Percentiles rank a stretch among this genome's conserved stretches.
Conservation (phyloP, 1,284 basidiomycete genomes). For the Fomitiporia mediterranea region DNA sequence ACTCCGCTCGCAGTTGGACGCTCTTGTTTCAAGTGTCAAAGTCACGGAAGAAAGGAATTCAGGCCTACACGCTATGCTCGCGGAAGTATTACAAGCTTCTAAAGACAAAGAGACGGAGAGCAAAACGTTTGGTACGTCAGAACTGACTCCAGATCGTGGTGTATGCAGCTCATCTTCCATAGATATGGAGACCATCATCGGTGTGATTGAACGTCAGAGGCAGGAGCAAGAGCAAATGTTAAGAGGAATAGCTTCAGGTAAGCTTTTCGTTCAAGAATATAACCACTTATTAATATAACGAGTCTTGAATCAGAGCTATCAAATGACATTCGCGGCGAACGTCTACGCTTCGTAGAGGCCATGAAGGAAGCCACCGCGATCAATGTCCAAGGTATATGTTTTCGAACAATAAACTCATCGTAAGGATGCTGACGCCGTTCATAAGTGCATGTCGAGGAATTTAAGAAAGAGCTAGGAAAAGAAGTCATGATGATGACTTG, state of each 20-base stretch:
- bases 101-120: conserved; percentile 35
- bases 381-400: conserved; percentile 64
- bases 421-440: conserved; percentile 10
- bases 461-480: conserved; percentile 71
- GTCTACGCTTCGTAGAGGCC: conserved; percentile 80
- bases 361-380: conserved; percentile 88
- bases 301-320: conserved; percentile 60
- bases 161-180: conserved; percentile 3
- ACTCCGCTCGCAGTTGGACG: background rate
- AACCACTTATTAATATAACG: background rate
- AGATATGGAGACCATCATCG: conserved; percentile 56
- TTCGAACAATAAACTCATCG: background rate
- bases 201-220: conserved; percentile 61
- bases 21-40: conserved; percentile 30
- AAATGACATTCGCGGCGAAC: conserved; percentile 77
- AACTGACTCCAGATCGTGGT: conserved; percentile 11
- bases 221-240: conserved; percentile 67
- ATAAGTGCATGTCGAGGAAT: conserved; percentile 76
- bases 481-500: conserved; percentile 72
- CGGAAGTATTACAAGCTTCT: conserved; percentile 42
- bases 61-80: conserved; percentile 42
- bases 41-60: conserved; percentile 39
- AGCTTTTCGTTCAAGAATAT: conserved; percentile 21
- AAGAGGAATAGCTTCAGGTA: conserved; percentile 59
- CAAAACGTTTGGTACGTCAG: conserved; percentile 31